Conservation (phyloP, 495 filamentous ascomycete genomes). For the Rhizodiscina lignyota region DNA sequence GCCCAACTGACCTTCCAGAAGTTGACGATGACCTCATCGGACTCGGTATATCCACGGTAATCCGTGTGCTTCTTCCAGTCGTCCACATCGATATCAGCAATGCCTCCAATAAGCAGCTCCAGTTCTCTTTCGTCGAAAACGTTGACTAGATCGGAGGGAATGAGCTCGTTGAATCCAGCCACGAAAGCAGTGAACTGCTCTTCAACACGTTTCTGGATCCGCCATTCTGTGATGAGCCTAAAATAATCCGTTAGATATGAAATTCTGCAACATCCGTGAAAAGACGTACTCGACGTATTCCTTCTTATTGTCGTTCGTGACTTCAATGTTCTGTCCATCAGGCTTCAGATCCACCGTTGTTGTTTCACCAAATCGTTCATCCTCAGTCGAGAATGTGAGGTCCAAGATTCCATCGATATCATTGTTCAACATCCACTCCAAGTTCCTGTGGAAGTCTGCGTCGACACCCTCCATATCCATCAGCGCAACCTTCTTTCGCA, state of each 20-base stretch:
- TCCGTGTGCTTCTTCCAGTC: conserved; percentile 99
- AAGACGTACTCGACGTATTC: conserved; percentile 44
- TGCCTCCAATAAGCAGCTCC: conserved; percentile 93
- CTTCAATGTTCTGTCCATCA: conserved; percentile 75
- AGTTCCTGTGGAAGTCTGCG: conserved; percentile 84
- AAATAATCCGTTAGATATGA: conserved; percentile 77
- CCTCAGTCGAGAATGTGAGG: conserved; percentile 87
- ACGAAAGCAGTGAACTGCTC: conserved; percentile 98
- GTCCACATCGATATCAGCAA: conserved; percentile 97
- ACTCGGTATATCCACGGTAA: conserved; percentile 97
- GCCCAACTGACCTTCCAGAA: conserved; percentile 76
- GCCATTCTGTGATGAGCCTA: conserved; percentile 92
- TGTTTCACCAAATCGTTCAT: conserved; percentile 91
- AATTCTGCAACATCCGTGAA: conserved; percentile 83
- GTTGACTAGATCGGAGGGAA: conserved; percentile 89
- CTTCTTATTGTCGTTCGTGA: conserved; percentile 93
- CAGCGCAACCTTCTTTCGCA: conserved; percentile 79
- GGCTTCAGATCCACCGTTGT: conserved; percentile 86
- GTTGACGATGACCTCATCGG: conserved; percentile 88
- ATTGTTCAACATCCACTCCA: conserved; percentile 96
- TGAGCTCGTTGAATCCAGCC: conserved; percentile 92
- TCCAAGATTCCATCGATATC: conserved; percentile 88
- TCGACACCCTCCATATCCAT: conserved; percentile 99
- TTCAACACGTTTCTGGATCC: conserved; percentile 93
- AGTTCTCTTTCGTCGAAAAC: conserved; percentile 98